Evolutionary conservation across 208 protist species (phyloP).

Genomic region (Jaenimonas drosophilae): DNA sequence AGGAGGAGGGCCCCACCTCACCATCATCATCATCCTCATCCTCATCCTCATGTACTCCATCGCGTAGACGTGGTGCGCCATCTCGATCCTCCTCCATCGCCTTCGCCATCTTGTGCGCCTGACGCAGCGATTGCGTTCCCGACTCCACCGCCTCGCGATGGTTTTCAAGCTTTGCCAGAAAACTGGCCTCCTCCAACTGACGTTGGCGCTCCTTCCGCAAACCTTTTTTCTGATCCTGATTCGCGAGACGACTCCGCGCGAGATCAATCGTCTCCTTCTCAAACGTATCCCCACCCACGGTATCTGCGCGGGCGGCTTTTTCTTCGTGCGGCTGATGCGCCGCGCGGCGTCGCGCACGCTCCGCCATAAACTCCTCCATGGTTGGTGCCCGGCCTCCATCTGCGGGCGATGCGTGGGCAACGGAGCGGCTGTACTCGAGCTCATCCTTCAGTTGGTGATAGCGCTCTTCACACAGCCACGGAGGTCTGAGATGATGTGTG

Average conservation of each 20-base stretch:
- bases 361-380: constrained; percentile 65
- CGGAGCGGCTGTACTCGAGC: constrained; percentile 44
- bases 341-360: constrained; percentile 44
- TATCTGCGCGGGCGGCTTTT: constrained; percentile 93
- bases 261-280: constrained; percentile 98
- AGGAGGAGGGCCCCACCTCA: background rate
- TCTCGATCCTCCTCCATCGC: constrained; percentile 65
- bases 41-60: constrained; percentile 11
- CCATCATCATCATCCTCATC: constrained; percentile 13
- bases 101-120: constrained; percentile 50
- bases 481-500: constrained; percentile 93
- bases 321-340: constrained; percentile 91
- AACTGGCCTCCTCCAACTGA: constrained; percentile 96
- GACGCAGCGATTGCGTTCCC: constrained; percentile 78
- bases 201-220: constrained; percentile 97
- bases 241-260: constrained; percentile 98
- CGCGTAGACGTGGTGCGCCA: constrained; percentile 4
- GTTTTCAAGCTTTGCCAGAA: constrained; percentile 96
- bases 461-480: constrained; percentile 98
- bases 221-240: constrained; percentile 99
- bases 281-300: constrained; percentile 96
- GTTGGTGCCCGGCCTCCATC: constrained; percentile 15
- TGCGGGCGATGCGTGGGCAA: constrained; percentile 36
- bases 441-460: constrained; percentile 96
- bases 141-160: constrained; percentile 95